Percentiles rank a stretch among this genome's conserved stretches.
Evolutionary conservation across 1,284 basidiomycete genomes (phyloP).

Genomic region (Xerocomus alliaceus): DNA sequence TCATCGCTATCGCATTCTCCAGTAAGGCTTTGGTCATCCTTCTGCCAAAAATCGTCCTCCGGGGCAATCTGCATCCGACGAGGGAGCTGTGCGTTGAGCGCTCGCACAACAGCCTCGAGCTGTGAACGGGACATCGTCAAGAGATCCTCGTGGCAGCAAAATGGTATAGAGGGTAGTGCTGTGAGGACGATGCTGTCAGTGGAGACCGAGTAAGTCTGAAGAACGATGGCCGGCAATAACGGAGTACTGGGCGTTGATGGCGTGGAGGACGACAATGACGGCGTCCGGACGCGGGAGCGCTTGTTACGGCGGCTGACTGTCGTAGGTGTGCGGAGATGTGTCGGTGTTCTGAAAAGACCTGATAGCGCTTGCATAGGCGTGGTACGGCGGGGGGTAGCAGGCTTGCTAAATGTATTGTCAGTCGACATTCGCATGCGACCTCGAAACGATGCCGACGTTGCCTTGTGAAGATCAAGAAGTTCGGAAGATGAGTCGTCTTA

Average conservation of each 20-base stretch:
- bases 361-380: conserved; percentile 27
- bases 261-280: conserved; percentile 9
- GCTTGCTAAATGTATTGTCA: conserved; percentile 8
- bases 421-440: conserved; percentile 19
- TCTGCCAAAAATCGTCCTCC: conserved; percentile 24
- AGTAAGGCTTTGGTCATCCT: not conserved
- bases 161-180: conserved; percentile 55
- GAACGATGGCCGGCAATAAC: conserved; percentile 43
- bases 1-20: conserved; percentile 3
- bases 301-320: conserved; percentile 26
- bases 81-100: conserved; percentile 58
- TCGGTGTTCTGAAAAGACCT: conserved; percentile 34
- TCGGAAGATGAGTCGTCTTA: not conserved
- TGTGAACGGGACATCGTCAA: conserved; percentile 56
- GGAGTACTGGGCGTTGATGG: conserved; percentile 11
- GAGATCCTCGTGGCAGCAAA: conserved; percentile 69
- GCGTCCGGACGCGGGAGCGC: conserved; percentile 22
- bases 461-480: not conserved
- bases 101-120: conserved; percentile 52
- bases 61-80: conserved; percentile 52
- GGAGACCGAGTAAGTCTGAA: conserved; percentile 58
- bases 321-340: conserved; percentile 26
- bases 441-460: not conserved
- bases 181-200: conserved; percentile 64
- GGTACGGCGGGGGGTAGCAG: conserved; percentile 18